Evolutionary conservation across 73 alveolate species (phyloP).

Genomic region (Loxodes magnus): DNA sequence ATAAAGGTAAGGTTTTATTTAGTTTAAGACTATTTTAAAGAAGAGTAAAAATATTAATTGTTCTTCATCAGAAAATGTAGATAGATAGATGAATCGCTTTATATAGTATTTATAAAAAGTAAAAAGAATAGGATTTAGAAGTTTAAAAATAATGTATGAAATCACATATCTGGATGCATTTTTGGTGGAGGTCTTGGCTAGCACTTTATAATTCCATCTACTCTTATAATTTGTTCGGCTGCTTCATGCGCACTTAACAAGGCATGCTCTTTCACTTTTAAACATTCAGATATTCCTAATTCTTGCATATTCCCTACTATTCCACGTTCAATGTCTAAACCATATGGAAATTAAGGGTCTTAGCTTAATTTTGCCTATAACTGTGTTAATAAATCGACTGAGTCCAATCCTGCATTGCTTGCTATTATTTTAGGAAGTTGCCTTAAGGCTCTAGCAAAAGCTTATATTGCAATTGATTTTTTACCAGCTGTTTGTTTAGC

Average conservation of each 20-base stretch:
- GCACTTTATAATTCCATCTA: slow-evolving; percentile 86
- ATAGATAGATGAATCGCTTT: no score
- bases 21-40: no score
- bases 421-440: slow-evolving; percentile 86
- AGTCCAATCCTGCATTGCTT: slow-evolving; percentile 93
- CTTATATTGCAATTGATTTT: slow-evolving; percentile 90
- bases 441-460: slow-evolving; percentile 84
- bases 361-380: slow-evolving; percentile 68
- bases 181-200: no score
- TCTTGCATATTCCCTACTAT: slow-evolving; percentile 75
- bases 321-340: slow-evolving; percentile 79
- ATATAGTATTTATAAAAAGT: no score
- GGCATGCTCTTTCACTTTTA: slow-evolving; percentile 92
- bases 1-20: no score
- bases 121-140: no score
- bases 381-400: slow-evolving; percentile 81
- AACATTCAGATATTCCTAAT: slow-evolving; percentile 86
- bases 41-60: no score
- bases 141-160: no score
- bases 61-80: no score
- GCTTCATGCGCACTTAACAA: slow-evolving; percentile 91
- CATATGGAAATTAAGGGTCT: slow-evolving; percentile 62
- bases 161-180: no score
- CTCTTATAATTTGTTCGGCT: slow-evolving; percentile 95
- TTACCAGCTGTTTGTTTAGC: slow-evolving; percentile 79